Base-by-base conservation (phyloP, 2,329 filamentous ascomycete species). In the Colletotrichum lini region DNA sequence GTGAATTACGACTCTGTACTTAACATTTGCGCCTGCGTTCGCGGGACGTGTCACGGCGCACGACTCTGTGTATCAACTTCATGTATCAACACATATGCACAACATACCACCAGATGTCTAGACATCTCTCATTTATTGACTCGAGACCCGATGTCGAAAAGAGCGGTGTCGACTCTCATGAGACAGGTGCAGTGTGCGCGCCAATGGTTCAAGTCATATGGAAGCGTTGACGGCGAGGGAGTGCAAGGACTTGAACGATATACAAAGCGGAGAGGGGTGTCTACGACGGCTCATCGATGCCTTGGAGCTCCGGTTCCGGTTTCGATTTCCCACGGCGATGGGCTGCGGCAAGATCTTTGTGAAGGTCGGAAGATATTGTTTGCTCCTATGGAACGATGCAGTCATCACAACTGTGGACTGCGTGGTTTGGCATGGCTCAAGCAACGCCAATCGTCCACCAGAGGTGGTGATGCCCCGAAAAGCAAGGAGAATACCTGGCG, bases 1-100 rank as follows among this genome's bases (percentile, higher is more conserved):
- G 57, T 52, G 23, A 47, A 21, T 40, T 50, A 50, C 26, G 44
- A 35, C 38, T 42, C 12, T 54, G 35, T 63, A 35, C 21, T 44
- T 38, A 53, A 13, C 15, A 12, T 30, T 10, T 38, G 26, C 16
- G 35, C 21, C 13, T 30, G 21, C 8, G 26, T 35, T n/a, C 12
- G 53, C 63, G 45, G 12, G 38, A 59, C 58, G 53, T 71, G 18
- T 40, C 65, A 63, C 52, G 16, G 30, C 38, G 16, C 58, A 53
- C 62, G 65, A 68, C 58, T 53, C 26, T 71, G 68, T 71, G 68
- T 71, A 71, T 38, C 58, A 68, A 54, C 30, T 30, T 30, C 30
- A 30, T 30, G 30, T 30, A 30, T 30, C 30, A 30, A 30, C 30
- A 30, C 30, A 30, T 52, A 58, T 63, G 52, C 68, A 71, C 65